Evolutionary conservation across 164 flowering plant species (phyloP).

Genomic region (Paratinospora sagittata): DNA sequence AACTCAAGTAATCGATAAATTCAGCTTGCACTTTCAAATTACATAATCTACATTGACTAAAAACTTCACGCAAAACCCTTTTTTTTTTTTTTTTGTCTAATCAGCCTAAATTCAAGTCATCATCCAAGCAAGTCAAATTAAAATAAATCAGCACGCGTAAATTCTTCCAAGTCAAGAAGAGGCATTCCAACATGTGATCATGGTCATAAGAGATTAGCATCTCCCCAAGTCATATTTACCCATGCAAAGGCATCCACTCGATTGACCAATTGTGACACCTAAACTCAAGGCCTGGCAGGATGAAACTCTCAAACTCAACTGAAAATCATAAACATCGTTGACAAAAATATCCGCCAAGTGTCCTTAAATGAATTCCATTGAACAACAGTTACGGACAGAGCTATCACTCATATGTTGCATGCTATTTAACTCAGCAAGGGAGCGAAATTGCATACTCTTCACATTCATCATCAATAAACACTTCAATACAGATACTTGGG

Average conservation of each 20-base stretch:
- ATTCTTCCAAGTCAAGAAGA: neutral
- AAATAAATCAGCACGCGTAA: too few species aligned
- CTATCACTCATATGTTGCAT: neutral
- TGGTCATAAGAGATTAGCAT: neutral
- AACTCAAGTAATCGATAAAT: too few species aligned
- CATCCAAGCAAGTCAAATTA: too few species aligned
- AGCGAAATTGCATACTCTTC: conserved; percentile 42
- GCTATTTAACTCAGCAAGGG: neutral
- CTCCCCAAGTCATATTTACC: neutral
- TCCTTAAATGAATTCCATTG: neutral
- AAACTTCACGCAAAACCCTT: neutral
- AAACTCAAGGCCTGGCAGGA: neutral
- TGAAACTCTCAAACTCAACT: neutral
- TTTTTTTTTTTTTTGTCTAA: neutral
- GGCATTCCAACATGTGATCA: neutral
- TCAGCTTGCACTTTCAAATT: too few species aligned
- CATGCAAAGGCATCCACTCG: neutral
- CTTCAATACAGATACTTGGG: conserved; percentile 46
- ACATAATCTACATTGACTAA: too few species aligned
- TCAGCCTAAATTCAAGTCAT: neutral
- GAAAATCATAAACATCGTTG: neutral
- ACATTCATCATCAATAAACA: conserved; percentile 87
- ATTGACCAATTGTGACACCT: neutral
- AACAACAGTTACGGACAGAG: neutral
- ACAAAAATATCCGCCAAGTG: too few species aligned